phyloP scores from a whole-genome alignment of 1,139 yeast species.

The Yamadazyma spencermartinsiae region DNA sequence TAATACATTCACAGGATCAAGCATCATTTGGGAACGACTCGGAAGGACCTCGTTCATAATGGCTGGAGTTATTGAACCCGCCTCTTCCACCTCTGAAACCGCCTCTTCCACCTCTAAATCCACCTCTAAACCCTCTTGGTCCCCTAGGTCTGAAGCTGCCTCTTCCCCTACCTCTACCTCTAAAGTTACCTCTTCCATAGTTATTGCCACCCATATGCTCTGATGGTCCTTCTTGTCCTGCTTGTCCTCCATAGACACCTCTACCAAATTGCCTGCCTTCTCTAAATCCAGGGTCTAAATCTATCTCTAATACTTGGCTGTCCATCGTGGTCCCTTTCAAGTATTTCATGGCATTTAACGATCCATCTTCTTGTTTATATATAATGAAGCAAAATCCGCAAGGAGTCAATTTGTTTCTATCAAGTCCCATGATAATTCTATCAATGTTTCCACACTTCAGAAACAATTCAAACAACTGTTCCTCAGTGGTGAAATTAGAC shows the following conservation, averaged over 20 bases:
- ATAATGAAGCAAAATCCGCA: constrained; percentile 95
- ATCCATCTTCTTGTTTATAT: constrained; percentile 64
- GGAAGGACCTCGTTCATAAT: not conserved
- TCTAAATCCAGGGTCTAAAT: constrained; percentile 89
- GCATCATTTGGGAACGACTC: not conserved
- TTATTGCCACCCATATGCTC: constrained; percentile 21
- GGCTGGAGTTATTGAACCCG: constrained; percentile 16
- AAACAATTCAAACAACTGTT: constrained; percentile 84
- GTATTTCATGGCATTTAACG: constrained; percentile 78
- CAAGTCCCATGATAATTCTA: constrained; percentile 89
- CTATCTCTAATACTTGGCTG: constrained; percentile 76
- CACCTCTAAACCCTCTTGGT: constrained; percentile 27
- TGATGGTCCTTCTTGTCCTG: constrained; percentile 32
- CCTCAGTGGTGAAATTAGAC: constrained; percentile 88
- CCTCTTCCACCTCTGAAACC: constrained; percentile 25
- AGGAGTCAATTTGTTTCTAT: constrained; percentile 83
- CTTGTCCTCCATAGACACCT: constrained; percentile 89
- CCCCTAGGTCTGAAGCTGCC: constrained; percentile 18
- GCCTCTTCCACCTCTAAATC: constrained; percentile 26
- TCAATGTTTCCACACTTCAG: constrained; percentile 76
- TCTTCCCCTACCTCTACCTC: constrained; percentile 27
- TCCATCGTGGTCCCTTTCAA: constrained; percentile 79
- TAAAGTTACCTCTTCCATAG: constrained; percentile 15
- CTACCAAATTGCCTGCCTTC: constrained; percentile 96
- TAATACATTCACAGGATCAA: constrained; percentile 1